Base-by-base conservation (phyloP, 305 asterid species). In the Solanum hybrid region DNA sequence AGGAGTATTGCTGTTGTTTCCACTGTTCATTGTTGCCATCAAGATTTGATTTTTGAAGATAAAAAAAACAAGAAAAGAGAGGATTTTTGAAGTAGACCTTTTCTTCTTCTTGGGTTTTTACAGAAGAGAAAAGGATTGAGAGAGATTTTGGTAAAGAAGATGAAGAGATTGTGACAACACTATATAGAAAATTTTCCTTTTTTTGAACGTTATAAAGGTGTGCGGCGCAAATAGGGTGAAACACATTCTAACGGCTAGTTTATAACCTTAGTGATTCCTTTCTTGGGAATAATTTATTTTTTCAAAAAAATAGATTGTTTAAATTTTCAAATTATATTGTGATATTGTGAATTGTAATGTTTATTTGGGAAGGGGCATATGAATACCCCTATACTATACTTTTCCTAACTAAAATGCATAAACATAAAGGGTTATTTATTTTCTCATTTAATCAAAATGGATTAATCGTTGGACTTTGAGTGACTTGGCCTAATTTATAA, bases 11-110 rank as follows among this genome's bases (percentile, higher is more conserved):
- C 91, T 88, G 84, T 89, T 90, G 81, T 88, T 92, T 83, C 89
- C 90, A 77, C 89, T 92, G 34, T 90, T 89, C 29, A 89, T 82
- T 81, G 91, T 86, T 2, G 92, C 90, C 93, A 92, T 92, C 33
- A 77, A 77, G 69, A 57, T 57, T 57, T 8, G 69, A 57, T 57
- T 57, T 18, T 57, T 57, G 69, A 57, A 57, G 69, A 57, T 51
- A 1, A 57, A 26, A 35, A 35, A 24, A 26, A 18, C 42, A 33
- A 4, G 40, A 76, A 80, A 82, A 26, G 26, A 40, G 36, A 14
- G 3, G 87, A 24, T 40, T 40, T 13, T 81, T 40, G 12, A 3
- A 6, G 33, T 24, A 24, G 9, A 11, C 29, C 51, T 33, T 64
- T 16, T 42, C 11, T 83, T 42, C 18, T 42, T 82, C 35, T 81